Percentiles rank a stretch among this genome's conserved stretches.
Conservation (phyloP, 2,329 filamentous ascomycete species). For the Trichoderma sp. region DNA sequence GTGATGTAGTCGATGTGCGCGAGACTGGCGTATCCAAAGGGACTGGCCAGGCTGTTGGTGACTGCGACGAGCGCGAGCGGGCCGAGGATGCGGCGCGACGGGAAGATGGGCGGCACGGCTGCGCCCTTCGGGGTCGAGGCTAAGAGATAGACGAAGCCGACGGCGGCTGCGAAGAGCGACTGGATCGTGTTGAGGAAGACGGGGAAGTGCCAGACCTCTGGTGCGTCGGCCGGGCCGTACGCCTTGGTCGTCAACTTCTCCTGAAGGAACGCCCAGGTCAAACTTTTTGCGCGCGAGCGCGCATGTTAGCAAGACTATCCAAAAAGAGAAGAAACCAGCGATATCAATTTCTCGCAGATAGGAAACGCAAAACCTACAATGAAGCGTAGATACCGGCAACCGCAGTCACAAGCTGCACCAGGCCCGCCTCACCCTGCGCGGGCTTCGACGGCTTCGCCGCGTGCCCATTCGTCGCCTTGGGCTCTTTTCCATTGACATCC, state of each 20-base stretch:
- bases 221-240: conserved; percentile 63
- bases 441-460: conserved; percentile 26
- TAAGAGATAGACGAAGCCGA: conserved; percentile 77
- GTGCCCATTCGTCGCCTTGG: conserved; percentile 26
- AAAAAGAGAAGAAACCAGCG: not conserved
- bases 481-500: conserved; percentile 31
- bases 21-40: conserved; percentile 90
- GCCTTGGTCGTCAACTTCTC: conserved; percentile 94
- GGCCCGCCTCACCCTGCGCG: conserved; percentile 52
- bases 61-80: conserved; percentile 83
- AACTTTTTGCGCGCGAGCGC: conserved; percentile 37
- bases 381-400: conserved; percentile 96
- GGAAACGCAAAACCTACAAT: conserved; percentile 61
- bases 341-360: not conserved
- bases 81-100: conserved; percentile 67
- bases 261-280: conserved; percentile 95
- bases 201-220: conserved; percentile 85
- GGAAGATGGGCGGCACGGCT: conserved; percentile 66
- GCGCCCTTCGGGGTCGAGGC: conserved; percentile 52
- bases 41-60: conserved; percentile 85
- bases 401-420: conserved; percentile 76
- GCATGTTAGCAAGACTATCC: not conserved
- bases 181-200: conserved; percentile 97
- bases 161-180: conserved; percentile 79
- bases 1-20: conserved; percentile 97